Evolutionary conservation across 192 early-diverging fungal species (phyloP), one percentile per base, ranked within the genome.

Genomic region (Coemansia sp.): DNA sequence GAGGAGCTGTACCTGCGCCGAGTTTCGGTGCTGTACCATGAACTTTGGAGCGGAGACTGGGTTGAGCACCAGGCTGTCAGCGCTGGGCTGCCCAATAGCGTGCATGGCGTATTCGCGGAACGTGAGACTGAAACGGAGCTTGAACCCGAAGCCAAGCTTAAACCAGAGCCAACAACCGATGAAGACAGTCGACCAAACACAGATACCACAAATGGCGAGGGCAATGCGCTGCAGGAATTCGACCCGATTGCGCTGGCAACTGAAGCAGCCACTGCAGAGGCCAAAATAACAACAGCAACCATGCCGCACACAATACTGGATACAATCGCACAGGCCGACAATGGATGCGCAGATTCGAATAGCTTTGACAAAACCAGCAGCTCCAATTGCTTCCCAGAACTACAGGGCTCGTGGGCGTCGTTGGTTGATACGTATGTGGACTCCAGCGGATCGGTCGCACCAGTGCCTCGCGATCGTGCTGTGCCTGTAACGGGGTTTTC

Each of bases 41-140:
- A 78, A 62, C 56, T 78, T 47, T 78, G 75, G 75, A 68, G 33
- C 60, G 58, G 57, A 33, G 75, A 78, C 38, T 78, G 75, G 75
- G 43, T 65, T 21, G 75, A 78, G n/a, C 38, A 54, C 12, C 65
- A 64, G 43, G 18, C 62, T 4, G 12, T 27, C 16, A 30, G 35
- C 47, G 33, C 47, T 10, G 43, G 43, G 6, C 18, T 7, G 8
- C 7, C 19, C 8, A n/a, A 44, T 21, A 21, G 18, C 19, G 7
- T 7, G 7, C 19, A 44, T 8, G 16, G 5, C 30, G 8, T 4
- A 31, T 31, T 8, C 4, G 30, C 5, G 30, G 30, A 4, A n/a
- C n/a, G n/a, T 8, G 30, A 31, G 30, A 8, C 30, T 31, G 30
- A 31, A 8, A 4, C 5, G 5, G 30, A 8, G 30, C 7, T 18